phyloP scores from a whole-genome alignment of 352 stramenopile species.

The Plasmopara halstedii region DNA sequence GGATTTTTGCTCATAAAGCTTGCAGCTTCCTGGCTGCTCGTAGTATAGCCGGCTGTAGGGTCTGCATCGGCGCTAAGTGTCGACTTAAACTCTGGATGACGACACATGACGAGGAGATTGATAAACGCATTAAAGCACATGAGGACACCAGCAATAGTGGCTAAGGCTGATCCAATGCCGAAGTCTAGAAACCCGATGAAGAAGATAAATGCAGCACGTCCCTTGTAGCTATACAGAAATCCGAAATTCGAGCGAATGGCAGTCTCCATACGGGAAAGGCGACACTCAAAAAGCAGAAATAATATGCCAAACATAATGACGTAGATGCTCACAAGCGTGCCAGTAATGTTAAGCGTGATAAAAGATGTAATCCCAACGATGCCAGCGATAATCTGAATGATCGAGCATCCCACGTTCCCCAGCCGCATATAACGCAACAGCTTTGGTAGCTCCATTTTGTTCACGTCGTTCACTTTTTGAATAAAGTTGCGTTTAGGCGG shows the following conservation, averaged over 20 bases:
- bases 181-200: conserved; percentile 87
- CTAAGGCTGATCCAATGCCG: conserved; percentile 75
- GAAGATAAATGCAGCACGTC: conserved; percentile 81
- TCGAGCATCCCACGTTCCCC: conserved; percentile 75
- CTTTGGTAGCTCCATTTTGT: conserved; percentile 87
- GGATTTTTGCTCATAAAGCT: conserved; percentile 80
- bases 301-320: conserved; percentile 85
- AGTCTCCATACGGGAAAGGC: conserved; percentile 78
- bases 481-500: conserved; percentile 65
- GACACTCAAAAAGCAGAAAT: conserved; percentile 84
- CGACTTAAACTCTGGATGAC: conserved; percentile 81
- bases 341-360: conserved; percentile 87
- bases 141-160: conserved; percentile 60
- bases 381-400: conserved; percentile 76
- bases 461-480: conserved; percentile 81
- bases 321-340: conserved; percentile 83
- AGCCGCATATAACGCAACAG: conserved; percentile 82
- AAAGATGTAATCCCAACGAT: conserved; percentile 79
- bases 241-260: conserved; percentile 80
- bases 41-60: conserved; percentile 72
- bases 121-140: conserved; percentile 86
- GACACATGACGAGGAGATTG: conserved; percentile 83
- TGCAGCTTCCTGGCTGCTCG: conserved; percentile 72
- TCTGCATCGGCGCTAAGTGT: conserved; percentile 63
- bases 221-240: conserved; percentile 85